Base-by-base conservation (phyloP, 2,329 filamentous ascomycete species). In the Cladosporium oxysporum region DNA sequence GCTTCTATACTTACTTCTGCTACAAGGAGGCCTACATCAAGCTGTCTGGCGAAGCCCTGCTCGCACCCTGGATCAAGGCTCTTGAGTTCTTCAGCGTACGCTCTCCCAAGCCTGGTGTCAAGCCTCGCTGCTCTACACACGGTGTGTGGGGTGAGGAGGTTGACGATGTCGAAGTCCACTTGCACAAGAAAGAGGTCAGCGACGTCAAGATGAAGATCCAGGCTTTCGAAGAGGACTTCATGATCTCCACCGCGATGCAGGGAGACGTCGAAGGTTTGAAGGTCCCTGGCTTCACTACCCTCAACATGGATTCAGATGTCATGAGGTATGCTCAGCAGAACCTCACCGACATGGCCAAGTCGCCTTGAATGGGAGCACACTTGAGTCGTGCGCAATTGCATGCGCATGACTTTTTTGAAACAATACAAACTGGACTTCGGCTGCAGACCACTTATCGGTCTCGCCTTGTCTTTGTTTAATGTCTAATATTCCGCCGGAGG, bases 11-110 rank as follows among this genome's bases (percentile, higher is more conserved):
- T 0, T 86, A 90, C 66, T 94, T 91, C 89, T 91, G 89, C 76
- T 84, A 92, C 76, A 88, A 91, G 71, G 91, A 94, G 79, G 88
- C 90, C 0, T 93, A 91, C 75, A 88, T 93, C 77, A 94, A 93
- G 84, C 88, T 94, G 80, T 91, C 90, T 33, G 91, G 91, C 29
- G 90, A 93, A 72, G 91, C 90, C 0, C 81, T 94, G 66, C 81
- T 93, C 10, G 91, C 91, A 0, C 81, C 82, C 4, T 94, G 91
- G 91, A 81, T 94, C 58, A 81, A 80, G 60, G 85, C 90, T 59
- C 79, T 93, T 10, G 89, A 93, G 72, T 91, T 94, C 74, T 80
- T 83, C 66, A 79, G 83, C 58, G 90, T 91, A 62, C 80, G 82
- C 60, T 84, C 88, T 58, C 88, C 89, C 14, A 75, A 69, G 18